Base-by-base conservation (phyloP, 2,329 filamentous ascomycete genomes). In the Pseudogymnoascus sp. region DNA sequence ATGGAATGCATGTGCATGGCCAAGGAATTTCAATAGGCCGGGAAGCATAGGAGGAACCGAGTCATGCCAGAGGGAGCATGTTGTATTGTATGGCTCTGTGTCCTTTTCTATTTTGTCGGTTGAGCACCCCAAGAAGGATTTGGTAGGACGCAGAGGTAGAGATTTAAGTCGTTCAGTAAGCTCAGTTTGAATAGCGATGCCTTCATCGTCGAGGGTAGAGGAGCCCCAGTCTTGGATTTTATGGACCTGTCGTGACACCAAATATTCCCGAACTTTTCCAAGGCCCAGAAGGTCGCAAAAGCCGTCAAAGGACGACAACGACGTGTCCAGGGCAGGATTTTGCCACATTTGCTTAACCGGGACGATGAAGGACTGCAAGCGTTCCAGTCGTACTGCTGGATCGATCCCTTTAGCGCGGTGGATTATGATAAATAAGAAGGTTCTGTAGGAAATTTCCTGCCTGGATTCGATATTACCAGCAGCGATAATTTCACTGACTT, bases 381-480 rank as follows among this genome's bases (percentile, higher is more conserved):
- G 88, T 63, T 85, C 80, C 62, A 93, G 81, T 64, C 93, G 89
- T 37, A 85, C 77, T n/a, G 81, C 80, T 16, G 83, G 81, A 67
- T 96, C 88, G 36, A 97, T 82, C 46, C 86, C 87, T 21, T 82
- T 87, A 37, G 91, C 87, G 65, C 95, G 91, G 75, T 97, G 93
- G 84, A 95, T 88, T 66, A 99, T 95, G 64, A 96, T 95, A 73
- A 99, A 96, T 0, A 97, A 81, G 67, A 97, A 93, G 8, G 92
- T 93, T 69, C 87, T 90, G 70, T 96, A 93, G 1, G 93, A 91
- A 71, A 95, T 88, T 64, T 90, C 86, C 34, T 93, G 85, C 71
- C 93, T 91, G 70, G 93, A 89, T 70, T 97, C 93, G 31, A 89
- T 78, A 62, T 84, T 82, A 31, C 89, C 85, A 59, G 89, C 85